Percentiles rank a stretch among this genome's conserved stretches.
Evolutionary conservation across 2,329 filamentous ascomycete genomes (phyloP).

Genomic region (Fusarium napiforme): DNA sequence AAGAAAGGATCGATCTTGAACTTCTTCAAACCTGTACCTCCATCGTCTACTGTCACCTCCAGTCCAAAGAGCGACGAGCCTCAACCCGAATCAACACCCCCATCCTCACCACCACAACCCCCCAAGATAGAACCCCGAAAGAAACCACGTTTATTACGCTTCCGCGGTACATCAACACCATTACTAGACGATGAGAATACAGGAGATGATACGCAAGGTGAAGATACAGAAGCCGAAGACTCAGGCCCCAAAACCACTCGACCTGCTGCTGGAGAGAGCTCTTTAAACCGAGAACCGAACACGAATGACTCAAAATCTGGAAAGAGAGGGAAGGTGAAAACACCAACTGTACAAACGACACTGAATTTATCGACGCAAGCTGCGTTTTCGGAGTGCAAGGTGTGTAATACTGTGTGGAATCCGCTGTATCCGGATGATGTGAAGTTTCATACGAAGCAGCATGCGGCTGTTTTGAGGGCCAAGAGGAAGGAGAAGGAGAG

Average conservation of each 20-base stretch:
- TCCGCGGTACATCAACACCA: slow-evolving; percentile 39
- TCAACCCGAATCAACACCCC: slow-evolving; percentile 36
- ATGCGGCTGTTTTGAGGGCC: slow-evolving; percentile 49
- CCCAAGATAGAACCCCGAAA: slow-evolving; percentile 15
- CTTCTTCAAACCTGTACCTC: slow-evolving; percentile 54
- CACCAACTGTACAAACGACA: slow-evolving; percentile 53
- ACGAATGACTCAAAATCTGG: slow-evolving; percentile 26
- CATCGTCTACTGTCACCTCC: slow-evolving; percentile 1
- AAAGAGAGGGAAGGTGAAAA: slow-evolving; percentile 37
- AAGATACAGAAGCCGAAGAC: not conserved
- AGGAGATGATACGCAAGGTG: not conserved
- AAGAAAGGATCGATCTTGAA: slow-evolving; percentile 53
- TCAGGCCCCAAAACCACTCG: not conserved
- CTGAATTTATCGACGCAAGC: slow-evolving; percentile 57
- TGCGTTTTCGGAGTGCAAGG: slow-evolving; percentile 56
- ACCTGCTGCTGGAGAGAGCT: not conserved
- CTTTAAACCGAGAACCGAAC: slow-evolving; percentile 1
- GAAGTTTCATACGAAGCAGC: slow-evolving; percentile 55
- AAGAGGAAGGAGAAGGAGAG: slow-evolving; percentile 41
- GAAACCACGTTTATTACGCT: slow-evolving; percentile 46
- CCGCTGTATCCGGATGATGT: slow-evolving; percentile 57
- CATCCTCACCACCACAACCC: slow-evolving; percentile 33
- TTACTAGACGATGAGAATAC: slow-evolving; percentile 9
- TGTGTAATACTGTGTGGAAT: slow-evolving; percentile 58
- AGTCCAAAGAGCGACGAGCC: slow-evolving; percentile 30